A percentile compares a stretch with the other conserved stretches of the same genome.
These are phyloP conservation scores for Fistulifera pelliculosa DNA, from an alignment of 108 stramenopile species.

Conservation along the genomic window DNA sequence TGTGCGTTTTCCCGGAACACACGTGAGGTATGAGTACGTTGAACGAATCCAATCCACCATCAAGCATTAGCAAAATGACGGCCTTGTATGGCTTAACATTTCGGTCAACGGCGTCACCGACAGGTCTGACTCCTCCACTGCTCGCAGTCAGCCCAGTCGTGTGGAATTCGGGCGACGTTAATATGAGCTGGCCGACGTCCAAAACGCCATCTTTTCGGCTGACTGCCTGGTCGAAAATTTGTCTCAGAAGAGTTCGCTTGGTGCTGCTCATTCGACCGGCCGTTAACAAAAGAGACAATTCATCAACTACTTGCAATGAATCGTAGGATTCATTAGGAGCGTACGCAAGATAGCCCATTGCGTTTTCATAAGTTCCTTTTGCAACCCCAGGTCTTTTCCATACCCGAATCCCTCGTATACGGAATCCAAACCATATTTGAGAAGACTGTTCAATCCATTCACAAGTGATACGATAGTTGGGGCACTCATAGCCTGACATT, in stretches of 20 bases:
- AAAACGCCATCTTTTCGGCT: slow-evolving; percentile 4
- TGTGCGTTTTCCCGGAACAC: slow-evolving; percentile 9
- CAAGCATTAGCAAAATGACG: slow-evolving; percentile 40
- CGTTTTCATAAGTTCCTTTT: neutral
- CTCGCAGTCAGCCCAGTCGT: slow-evolving; percentile 1
- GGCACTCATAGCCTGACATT: slow-evolving; percentile 22
- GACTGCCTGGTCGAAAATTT: neutral
- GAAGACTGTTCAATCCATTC: slow-evolving; percentile 40
- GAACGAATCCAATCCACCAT: slow-evolving; percentile 44
- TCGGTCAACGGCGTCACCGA: neutral
- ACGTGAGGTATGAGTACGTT: slow-evolving; percentile 45
- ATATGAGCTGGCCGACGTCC: slow-evolving; percentile 9
- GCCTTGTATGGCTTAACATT: slow-evolving; percentile 47
- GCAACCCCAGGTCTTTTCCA: neutral
- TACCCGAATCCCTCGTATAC: neutral
- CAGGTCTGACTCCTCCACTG: slow-evolving; percentile 7
- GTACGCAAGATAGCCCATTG: neutral
- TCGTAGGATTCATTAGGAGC: neutral
- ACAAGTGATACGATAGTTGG: slow-evolving; percentile 2
- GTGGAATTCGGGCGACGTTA: slow-evolving; percentile 29
- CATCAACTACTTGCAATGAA: slow-evolving; percentile 25
- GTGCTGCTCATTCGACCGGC: slow-evolving; percentile 42
- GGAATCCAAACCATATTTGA: slow-evolving; percentile 30
- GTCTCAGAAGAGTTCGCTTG: slow-evolving; percentile 9
- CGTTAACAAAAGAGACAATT: slow-evolving; percentile 41